These are phyloP conservation scores for Cordyceps cateniannulata DNA, from an alignment of 2,329 filamentous ascomycete species.

Conservation along the genomic window DNA sequence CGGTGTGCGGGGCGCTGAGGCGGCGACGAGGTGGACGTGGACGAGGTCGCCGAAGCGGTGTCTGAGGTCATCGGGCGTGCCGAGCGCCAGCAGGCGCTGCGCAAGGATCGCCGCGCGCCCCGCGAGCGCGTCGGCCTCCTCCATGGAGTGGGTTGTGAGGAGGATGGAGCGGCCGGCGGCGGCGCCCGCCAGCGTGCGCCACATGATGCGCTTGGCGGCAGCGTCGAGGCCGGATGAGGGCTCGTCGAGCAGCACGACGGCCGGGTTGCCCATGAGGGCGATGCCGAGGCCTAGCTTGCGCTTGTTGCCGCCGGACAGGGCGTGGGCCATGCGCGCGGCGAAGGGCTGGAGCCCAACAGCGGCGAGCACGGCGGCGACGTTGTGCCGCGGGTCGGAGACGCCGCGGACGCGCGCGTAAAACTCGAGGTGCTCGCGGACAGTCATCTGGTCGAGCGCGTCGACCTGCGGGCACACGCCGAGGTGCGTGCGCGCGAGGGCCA, in stretches of 20 bases:
- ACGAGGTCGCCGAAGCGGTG: constrained; percentile 70
- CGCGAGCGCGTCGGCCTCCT: constrained; percentile 86
- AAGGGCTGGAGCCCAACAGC: constrained; percentile 74
- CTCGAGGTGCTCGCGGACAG: constrained; percentile 73
- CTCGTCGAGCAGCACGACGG: constrained; percentile 82
- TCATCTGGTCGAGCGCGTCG: constrained; percentile 86
- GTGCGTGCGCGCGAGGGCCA: constrained; percentile 65
- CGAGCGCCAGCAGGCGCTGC: constrained; percentile 76
- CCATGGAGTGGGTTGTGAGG: constrained; percentile 90
- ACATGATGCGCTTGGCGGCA: constrained; percentile 87
- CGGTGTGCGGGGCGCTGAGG: constrained; percentile 65
- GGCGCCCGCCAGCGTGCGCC: constrained; percentile 71
- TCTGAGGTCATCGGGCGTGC: constrained; percentile 66
- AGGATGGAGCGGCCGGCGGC: constrained; percentile 74
- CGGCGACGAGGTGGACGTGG: constrained; percentile 75
- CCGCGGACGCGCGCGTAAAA: constrained; percentile 87
- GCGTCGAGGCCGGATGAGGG: constrained; percentile 86
- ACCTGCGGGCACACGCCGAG: constrained; percentile 90
- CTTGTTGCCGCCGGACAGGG: constrained; percentile 86
- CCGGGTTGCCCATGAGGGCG: constrained; percentile 86
- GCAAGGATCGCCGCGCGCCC: constrained; percentile 81
- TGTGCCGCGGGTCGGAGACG: constrained; percentile 66
- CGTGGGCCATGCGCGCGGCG: constrained; percentile 65
- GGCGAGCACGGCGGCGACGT: constrained; percentile 69
- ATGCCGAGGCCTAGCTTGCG: constrained; percentile 87